Conservation (phyloP, 768 basidiomycete species). For the Gelatoporia subvermispora region DNA sequence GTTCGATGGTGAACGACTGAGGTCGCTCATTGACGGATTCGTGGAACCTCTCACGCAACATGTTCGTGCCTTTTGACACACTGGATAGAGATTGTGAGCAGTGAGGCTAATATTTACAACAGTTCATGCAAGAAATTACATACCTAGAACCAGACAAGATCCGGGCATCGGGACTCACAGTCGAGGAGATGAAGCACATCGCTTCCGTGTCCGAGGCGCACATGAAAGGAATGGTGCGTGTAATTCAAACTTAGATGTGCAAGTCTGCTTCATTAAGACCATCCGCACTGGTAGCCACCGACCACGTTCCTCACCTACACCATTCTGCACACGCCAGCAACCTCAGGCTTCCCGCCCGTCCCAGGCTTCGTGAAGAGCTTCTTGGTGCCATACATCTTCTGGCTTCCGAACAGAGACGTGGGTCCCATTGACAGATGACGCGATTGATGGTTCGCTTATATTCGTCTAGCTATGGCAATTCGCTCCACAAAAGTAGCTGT, state of each 20-base stretch:
- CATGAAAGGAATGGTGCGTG: constrained; percentile 3
- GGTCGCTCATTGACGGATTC: constrained; percentile 6
- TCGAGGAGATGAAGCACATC: constrained; percentile 10
- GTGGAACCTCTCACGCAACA: constrained; percentile 4
- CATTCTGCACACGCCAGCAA: constrained; percentile 5
- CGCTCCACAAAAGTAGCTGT: constrained; percentile 1
- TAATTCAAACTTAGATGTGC: not conserved
- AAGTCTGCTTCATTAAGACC: too few relatives aligned
- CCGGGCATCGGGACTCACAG: constrained; percentile 8
- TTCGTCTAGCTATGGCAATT: constrained; percentile 7
- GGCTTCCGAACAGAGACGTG: constrained; percentile 1
- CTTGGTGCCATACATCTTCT: constrained; percentile 8
- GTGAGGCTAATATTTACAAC: not conserved
- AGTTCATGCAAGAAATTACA: constrained; percentile 11
- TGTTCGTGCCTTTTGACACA: not conserved
- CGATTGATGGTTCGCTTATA: not conserved
- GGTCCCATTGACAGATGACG: not conserved
- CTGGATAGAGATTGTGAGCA: not conserved
- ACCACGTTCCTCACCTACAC: constrained; percentile 10
- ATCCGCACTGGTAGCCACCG: not conserved
- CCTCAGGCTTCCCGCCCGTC: constrained; percentile 9
- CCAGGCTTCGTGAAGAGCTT: constrained; percentile 7
- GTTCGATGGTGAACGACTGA: constrained; percentile 5
- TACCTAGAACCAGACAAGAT: constrained; percentile 11
- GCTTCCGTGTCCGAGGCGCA: constrained; percentile 5